Percentiles rank a stretch among this genome's conserved stretches.
Evolutionary conservation across 2,329 filamentous ascomycete species (phyloP).

Genomic region (Botryotinia narcissicola): DNA sequence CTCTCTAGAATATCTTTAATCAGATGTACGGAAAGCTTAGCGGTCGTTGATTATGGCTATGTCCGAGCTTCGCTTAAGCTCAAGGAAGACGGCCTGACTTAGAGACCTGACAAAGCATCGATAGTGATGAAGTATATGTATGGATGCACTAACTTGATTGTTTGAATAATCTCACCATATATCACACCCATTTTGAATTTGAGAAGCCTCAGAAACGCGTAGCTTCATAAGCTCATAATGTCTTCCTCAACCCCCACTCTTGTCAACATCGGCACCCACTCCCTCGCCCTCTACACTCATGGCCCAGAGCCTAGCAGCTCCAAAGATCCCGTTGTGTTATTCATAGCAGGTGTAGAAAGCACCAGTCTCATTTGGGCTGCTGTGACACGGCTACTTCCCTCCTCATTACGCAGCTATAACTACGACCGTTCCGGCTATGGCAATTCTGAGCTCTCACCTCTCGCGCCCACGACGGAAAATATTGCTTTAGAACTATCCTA

Average conservation of each 20-base stretch:
- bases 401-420: constrained; percentile 22
- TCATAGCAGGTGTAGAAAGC: not conserved
- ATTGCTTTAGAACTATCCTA: constrained; percentile 26
- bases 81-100: not conserved
- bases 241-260: constrained; percentile 10
- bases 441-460: constrained; percentile 21
- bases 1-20: not conserved
- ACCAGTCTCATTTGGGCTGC: constrained; percentile 23
- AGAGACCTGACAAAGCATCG: not conserved
- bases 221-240: not conserved
- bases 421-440: constrained; percentile 29
- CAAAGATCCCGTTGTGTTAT: not conserved
- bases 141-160: not conserved
- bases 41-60: not conserved
- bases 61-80: not conserved
- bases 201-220: not conserved
- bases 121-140: not conserved
- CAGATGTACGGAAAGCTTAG: not conserved
- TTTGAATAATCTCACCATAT: not conserved
- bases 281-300: constrained; percentile 24
- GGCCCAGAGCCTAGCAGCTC: constrained; percentile 21
- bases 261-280: constrained; percentile 27
- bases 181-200: not conserved
- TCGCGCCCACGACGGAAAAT: constrained; percentile 25
- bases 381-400: constrained; percentile 22